Conservation (phyloP, 2,329 filamentous ascomycete species). For the Elsinoe necatrix region DNA sequence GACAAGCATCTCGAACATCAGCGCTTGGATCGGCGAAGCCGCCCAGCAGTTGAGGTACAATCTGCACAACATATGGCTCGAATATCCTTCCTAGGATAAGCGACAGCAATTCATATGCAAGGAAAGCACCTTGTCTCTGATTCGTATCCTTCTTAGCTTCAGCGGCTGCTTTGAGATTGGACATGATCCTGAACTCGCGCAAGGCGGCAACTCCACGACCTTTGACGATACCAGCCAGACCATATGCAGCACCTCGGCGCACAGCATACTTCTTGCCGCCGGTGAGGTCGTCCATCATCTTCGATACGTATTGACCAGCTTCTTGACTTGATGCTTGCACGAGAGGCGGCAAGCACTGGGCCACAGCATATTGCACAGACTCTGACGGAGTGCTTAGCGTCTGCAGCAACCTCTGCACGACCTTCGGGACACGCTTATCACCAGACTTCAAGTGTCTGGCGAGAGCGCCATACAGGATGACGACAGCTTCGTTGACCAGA, state of each 20-base stretch:
- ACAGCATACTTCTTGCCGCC: conserved; percentile 86
- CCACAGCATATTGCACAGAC: conserved; percentile 91
- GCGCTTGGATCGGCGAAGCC: conserved; percentile 83
- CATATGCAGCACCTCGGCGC: conserved; percentile 88
- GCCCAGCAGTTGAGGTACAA: conserved; percentile 79
- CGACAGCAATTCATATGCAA: conserved; percentile 86
- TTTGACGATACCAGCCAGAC: conserved; percentile 78
- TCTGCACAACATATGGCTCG: conserved; percentile 92
- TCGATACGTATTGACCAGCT: conserved; percentile 68
- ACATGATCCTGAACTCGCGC: conserved; percentile 77
- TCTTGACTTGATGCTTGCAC: conserved; percentile 72
- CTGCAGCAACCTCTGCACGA: conserved; percentile 74
- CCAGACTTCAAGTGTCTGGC: conserved; percentile 77
- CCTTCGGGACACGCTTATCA: conserved; percentile 79
- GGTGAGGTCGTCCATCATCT: conserved; percentile 73
- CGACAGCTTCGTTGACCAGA: conserved; percentile 90
- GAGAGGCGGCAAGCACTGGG: conserved; percentile 87
- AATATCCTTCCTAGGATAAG: conserved; percentile 79
- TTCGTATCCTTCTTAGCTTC: conserved; percentile 93
- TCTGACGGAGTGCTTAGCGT: conserved; percentile 93
- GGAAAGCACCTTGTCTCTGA: conserved; percentile 76
- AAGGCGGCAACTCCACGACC: conserved; percentile 79
- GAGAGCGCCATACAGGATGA: conserved; percentile 92
- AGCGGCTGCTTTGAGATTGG: conserved; percentile 67
- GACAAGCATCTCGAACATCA: conserved; percentile 85